Evolutionary conservation across 2,329 filamentous ascomycete species (phyloP), one percentile per base, ranked within the genome.

Genomic region (Acrocalymma vagum): DNA sequence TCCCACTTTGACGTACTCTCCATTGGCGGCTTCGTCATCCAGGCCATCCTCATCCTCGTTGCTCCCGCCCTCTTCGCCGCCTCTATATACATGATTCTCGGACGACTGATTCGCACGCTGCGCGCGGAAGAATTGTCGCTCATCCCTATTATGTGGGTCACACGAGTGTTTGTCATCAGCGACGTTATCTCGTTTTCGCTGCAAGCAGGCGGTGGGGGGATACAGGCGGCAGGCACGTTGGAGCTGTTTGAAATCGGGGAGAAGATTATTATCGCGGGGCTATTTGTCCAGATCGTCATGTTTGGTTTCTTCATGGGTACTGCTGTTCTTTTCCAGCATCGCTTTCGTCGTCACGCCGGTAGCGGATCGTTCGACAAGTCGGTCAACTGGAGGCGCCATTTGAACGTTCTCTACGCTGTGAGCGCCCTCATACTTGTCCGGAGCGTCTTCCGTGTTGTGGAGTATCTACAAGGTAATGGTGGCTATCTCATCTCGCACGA

Each of bases 11-110:
- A 55, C 11, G 39, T 71, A 21, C 74, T 63, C 52, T 70, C 68
- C 1, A 50, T 73, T 4, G 60, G 55, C 0, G 65, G 69, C 1
- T 78, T 71, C 55, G 69, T 75, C 34, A 60, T 78, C 40, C 70
- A 76, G 44, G 65, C 61, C 13, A 42, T 76, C 15, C 63, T 78
- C 16, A 52, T 76, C 30, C 70, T 78, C n/a, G 58, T 78, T 25
- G 72, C 69, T 1, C 76, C 76, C 2, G 69, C 72, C 1, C 65
- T 78, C 5, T 75, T 74, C 53, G 76, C 76, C 13, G 76, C 76
- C 5, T 67, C 69, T 1, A 71, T 78, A 26, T 78, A 79, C 54
- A 79, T 78, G 69, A 61, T 69, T n/a, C 65, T 78, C 3, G 74
- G 72, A 3, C 72, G 76, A 2, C 61, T 78, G 22, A 73, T 77